Evolutionary conservation across 2,329 filamentous ascomycete genomes (phyloP).

Genomic region (Diplodia intermedia): DNA sequence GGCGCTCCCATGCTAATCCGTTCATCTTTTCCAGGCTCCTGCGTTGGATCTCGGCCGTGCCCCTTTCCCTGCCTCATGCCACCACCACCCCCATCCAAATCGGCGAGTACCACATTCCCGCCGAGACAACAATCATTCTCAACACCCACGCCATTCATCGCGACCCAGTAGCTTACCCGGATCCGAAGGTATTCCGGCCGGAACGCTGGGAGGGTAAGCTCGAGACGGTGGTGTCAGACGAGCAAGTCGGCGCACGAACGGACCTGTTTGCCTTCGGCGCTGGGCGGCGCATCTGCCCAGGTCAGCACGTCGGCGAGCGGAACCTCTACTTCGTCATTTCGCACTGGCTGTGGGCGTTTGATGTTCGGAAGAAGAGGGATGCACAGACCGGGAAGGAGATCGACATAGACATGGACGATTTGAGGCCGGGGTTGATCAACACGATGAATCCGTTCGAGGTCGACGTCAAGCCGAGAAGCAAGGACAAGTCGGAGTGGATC

Average conservation of each 20-base stretch:
- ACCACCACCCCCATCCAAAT: conserved; percentile 44
- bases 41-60: conserved; percentile 14
- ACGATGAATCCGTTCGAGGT: conserved; percentile 36
- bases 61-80: conserved; percentile 47
- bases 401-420: conserved; percentile 33
- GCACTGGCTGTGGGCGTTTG: conserved; percentile 46
- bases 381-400: conserved; percentile 15
- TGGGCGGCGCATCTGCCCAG: conserved; percentile 48
- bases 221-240: conserved; percentile 34
- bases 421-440: conserved; percentile 38
- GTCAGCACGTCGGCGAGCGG: conserved; percentile 48
- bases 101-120: conserved; percentile 48
- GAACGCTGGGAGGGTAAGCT: conserved; percentile 38
- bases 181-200: conserved; percentile 28
- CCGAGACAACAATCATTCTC: conserved; percentile 48
- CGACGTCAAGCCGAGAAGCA: conserved; percentile 36
- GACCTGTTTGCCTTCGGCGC: conserved; percentile 49
- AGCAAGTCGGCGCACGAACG: conserved; percentile 35
- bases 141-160: conserved; percentile 47
- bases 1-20: conserved; percentile 35
- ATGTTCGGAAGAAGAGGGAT: conserved; percentile 34
- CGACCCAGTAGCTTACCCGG: conserved; percentile 36
- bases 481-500: conserved; percentile 26
- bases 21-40: background rate
- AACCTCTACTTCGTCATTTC: conserved; percentile 43